phyloP scores from a whole-genome alignment of 139 green algal genomes.

The Volvox africanus region DNA sequence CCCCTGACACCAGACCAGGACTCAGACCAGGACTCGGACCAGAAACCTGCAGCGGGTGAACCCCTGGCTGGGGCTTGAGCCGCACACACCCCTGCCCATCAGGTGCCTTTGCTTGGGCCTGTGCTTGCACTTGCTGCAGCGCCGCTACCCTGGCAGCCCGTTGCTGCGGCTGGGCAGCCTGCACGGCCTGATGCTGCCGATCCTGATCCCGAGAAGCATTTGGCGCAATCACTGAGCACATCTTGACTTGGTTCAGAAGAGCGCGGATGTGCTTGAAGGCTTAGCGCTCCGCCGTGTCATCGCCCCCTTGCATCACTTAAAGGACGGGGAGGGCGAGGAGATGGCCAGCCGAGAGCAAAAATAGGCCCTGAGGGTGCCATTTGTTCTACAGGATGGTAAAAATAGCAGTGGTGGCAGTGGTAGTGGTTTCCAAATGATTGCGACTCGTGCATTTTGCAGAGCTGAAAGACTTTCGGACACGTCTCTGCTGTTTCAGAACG shows the following conservation, averaged over 20 bases:
- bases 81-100: too few relatives aligned
- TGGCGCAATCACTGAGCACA: not conserved
- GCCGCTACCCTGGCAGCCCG: not conserved
- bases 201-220: constrained; percentile 8
- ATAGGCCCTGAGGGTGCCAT: too few relatives aligned
- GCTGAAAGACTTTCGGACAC: too few relatives aligned
- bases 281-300: constrained; percentile 14
- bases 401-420: too few relatives aligned
- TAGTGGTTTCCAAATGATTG: too few relatives aligned
- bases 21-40: too few relatives aligned
- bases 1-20: not conserved
- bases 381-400: too few relatives aligned
- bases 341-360: not conserved
- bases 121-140: not conserved
- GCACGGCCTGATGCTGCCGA: not conserved
- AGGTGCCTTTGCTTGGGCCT: not conserved
- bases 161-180: not conserved
- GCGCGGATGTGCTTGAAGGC: constrained; percentile 5
- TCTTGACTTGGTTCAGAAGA: constrained; percentile 10
- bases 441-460: too few relatives aligned
- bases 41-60: not conserved
- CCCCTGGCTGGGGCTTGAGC: not conserved
- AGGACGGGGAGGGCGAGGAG: not conserved
- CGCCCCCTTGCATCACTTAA: not conserved
- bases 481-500: too few relatives aligned